A percentile compares a stretch with the other conserved stretches of the same genome.
Conservation (phyloP, 768 basidiomycete genomes). For the Phaeolepiota aurea region DNA sequence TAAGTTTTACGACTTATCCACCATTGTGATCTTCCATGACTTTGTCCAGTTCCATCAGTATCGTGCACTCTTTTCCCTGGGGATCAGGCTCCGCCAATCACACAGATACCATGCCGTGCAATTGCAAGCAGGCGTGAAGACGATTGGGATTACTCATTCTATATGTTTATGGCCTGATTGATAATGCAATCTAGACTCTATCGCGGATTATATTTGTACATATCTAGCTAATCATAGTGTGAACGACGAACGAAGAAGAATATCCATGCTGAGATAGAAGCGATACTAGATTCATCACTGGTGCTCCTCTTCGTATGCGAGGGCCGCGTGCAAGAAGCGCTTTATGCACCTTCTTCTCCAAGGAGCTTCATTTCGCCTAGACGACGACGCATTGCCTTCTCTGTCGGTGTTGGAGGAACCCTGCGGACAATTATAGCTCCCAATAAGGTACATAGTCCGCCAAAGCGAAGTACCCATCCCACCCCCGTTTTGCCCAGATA, state of each 20-base stretch:
- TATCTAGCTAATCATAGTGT: not conserved
- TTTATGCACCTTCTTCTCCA: conserved; percentile 43
- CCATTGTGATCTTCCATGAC: not conserved
- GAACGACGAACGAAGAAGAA: not conserved
- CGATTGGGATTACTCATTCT: conserved; percentile 52
- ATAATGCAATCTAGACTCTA: not conserved
- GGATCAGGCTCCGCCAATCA: conserved; percentile 25
- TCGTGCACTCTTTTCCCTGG: conserved; percentile 18
- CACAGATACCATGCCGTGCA: conserved; percentile 41
- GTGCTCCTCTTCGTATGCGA: not conserved
- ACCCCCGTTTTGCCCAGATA: conserved; percentile 85
- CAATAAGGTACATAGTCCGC: conserved; percentile 78
- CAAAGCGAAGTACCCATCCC: conserved; percentile 90
- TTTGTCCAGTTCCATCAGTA: conserved; percentile 13
- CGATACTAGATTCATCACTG: not conserved
- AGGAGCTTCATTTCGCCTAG: conserved; percentile 74
- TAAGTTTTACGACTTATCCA: conserved; percentile 12
- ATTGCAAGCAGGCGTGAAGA: conserved; percentile 34
- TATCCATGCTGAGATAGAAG: conserved; percentile 2
- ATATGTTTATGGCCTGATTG: conserved; percentile 23
- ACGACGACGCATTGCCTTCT: conserved; percentile 81
- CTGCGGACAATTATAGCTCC: conserved; percentile 74
- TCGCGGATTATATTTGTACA: not conserved
- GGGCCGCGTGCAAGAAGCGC: not conserved
- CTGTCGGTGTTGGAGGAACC: conserved; percentile 86